A percentile compares a stretch with the other conserved stretches of the same genome.
Conservation (phyloP, 306 rosid genomes). For the Morella rubra region DNA sequence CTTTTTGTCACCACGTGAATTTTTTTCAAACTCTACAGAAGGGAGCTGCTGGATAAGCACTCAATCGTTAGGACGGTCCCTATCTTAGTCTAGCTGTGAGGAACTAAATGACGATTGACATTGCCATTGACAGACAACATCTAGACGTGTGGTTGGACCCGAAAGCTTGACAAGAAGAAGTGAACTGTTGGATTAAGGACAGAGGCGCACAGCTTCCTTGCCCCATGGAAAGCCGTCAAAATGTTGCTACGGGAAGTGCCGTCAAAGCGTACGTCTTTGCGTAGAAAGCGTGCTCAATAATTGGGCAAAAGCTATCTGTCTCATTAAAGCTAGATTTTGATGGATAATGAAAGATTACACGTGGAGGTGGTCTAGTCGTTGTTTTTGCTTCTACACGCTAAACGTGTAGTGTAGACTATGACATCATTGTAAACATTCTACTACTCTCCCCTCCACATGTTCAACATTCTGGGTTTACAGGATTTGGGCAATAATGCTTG, state of each 20-base stretch:
- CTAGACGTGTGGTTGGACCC: slow-evolving; percentile 9
- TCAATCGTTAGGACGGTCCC: slow-evolving; percentile 42
- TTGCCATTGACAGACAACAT: slow-evolving; percentile 5
- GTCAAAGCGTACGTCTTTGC: not conserved
- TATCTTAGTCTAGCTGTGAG: slow-evolving; percentile 16
- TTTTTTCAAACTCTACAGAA: not conserved
- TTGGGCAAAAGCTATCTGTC: not conserved
- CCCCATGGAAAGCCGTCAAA: too few species aligned
- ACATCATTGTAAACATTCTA: too few species aligned
- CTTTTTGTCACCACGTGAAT: slow-evolving; percentile 24
- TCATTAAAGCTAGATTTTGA: not conserved
- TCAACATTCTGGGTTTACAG: too few species aligned
- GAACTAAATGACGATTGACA: not conserved
- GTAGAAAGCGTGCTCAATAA: not conserved
- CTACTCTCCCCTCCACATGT: too few species aligned
- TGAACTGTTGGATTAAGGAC: too few species aligned
- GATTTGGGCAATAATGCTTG: too few species aligned
- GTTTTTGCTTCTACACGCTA: too few species aligned
- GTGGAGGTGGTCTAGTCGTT: not conserved
- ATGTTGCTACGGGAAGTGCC: not conserved
- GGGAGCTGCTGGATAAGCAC: not conserved
- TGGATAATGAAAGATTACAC: not conserved
- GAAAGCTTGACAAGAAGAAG: not conserved
- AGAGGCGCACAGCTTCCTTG: not conserved
- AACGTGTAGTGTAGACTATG: too few species aligned